These are phyloP conservation scores for Euphorbia celastroides DNA, from an alignment of 441 rosid genomes.

Conservation along the genomic window DNA sequence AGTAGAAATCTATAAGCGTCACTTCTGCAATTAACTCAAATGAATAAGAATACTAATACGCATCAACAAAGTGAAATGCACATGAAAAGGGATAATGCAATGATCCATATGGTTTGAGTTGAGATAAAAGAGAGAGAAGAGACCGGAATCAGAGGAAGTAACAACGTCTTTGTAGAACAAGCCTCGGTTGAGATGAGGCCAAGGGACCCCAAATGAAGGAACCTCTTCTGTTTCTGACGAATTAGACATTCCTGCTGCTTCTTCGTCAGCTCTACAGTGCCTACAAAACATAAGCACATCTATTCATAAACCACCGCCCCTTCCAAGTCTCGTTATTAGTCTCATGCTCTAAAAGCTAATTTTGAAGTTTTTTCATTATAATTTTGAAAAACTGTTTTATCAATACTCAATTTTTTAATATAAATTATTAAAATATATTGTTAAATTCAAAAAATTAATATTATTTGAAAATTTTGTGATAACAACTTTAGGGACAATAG, in stretches of 20 bases:
- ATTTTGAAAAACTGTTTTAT: too few relatives aligned
- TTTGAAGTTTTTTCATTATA: too few relatives aligned
- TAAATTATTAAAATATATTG: too few relatives aligned
- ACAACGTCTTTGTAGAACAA: slow-evolving; percentile 55
- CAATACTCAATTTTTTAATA: too few relatives aligned
- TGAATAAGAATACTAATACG: background rate
- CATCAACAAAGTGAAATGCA: background rate
- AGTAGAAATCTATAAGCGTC: slow-evolving; percentile 57
- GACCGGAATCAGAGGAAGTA: slow-evolving; percentile 55
- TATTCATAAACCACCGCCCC: too few relatives aligned
- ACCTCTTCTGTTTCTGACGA: background rate
- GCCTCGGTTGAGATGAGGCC: slow-evolving; percentile 85
- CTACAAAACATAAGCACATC: too few relatives aligned
- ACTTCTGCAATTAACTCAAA: slow-evolving; percentile 24
- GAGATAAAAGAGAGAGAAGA: background rate
- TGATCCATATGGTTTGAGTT: background rate
- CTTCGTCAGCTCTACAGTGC: too few relatives aligned
- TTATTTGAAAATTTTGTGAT: too few relatives aligned
- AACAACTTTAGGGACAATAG: too few relatives aligned
- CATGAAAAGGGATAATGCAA: background rate
- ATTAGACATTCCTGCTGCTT: slow-evolving; percentile 2
- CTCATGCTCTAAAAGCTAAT: too few relatives aligned
- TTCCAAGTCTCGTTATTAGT: too few relatives aligned
- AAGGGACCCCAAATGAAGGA: slow-evolving; percentile 50
- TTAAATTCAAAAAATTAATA: too few relatives aligned